phyloP scores from a whole-genome alignment of 345 rosid genomes.

The Salix brachista region DNA sequence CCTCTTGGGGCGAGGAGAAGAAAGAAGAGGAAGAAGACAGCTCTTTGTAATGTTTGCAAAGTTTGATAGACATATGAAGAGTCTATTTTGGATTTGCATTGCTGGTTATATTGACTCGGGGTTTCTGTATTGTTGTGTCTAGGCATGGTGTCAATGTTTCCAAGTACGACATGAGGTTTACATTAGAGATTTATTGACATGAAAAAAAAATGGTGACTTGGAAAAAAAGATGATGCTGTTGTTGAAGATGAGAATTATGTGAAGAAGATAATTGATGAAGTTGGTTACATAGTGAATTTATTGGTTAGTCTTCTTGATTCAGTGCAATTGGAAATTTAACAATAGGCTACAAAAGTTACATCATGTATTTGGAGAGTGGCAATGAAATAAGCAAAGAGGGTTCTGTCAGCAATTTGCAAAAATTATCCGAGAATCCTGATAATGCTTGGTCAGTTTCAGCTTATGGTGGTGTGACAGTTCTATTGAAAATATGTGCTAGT shows the following conservation, averaged over 20 bases:
- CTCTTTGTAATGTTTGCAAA: slow-evolving; percentile 40
- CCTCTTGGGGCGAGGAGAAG: no score
- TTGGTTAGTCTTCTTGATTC: slow-evolving; percentile 62
- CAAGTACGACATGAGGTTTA: slow-evolving; percentile 77
- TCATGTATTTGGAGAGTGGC: slow-evolving; percentile 43
- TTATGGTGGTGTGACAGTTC: slow-evolving; percentile 80
- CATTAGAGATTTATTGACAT: slow-evolving; percentile 61
- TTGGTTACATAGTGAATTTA: slow-evolving; percentile 41
- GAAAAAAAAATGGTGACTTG: slow-evolving; percentile 76
- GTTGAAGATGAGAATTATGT: slow-evolving; percentile 63
- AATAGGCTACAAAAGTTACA: slow-evolving; percentile 53
- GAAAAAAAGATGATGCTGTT: slow-evolving; percentile 65
- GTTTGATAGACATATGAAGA: slow-evolving; percentile 49
- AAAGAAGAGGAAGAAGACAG: no score
- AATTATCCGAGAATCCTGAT: slow-evolving; percentile 67
- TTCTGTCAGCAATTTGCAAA: slow-evolving; percentile 55
- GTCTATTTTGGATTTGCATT: slow-evolving; percentile 54
- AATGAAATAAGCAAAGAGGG: slow-evolving; percentile 45
- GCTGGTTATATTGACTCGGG: slow-evolving; percentile 54
- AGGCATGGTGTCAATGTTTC: slow-evolving; percentile 56
- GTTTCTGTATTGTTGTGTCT: slow-evolving; percentile 73
- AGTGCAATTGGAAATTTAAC: slow-evolving; percentile 46
- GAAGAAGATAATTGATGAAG: slow-evolving; percentile 38
- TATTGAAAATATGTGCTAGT: slow-evolving; percentile 59
- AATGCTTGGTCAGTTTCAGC: slow-evolving; percentile 95